Evolutionary conservation across 768 basidiomycete genomes (phyloP), one percentile per base, ranked within the genome.

Genomic region (Suillus sp.): DNA sequence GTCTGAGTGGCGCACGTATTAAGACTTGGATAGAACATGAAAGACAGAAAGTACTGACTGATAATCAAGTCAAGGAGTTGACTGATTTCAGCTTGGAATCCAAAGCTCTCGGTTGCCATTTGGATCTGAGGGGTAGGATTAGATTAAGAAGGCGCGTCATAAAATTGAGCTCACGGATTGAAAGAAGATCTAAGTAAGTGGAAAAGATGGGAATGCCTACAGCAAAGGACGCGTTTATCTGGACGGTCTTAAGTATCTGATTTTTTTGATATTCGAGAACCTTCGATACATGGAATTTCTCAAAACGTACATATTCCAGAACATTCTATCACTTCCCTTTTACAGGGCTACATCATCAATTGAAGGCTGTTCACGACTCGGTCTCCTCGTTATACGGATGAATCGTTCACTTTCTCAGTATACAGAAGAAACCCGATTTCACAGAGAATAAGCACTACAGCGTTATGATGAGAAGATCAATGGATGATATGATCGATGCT

Each of bases 61-160:
- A 99, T 98, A 84, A 99, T 99, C 75, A 99, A 82, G 84, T 99
- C 96, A 68, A 99, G 86, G 72, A 98, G 85, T 81, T 99, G 97
- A 78, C 90, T 92, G 88, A 99, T 99, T 86, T 99, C 96, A 77
- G 96, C 96, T 79, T 98, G 95, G 89, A 96, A 96, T 78, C 93
- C 93, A 79, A 95, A 95, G 81, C 87, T 89, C 81, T 95, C 92
- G 63, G 88, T 79, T 71, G 90, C 86, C 90, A 91, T 90, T 79
- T 75, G 64, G 67, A 61, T 72, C 70, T 70, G 67, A 60, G 38
- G 62, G 45, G 56, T 37, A 42, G 22, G 60, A 63, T 78, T 25
- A 71, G 65, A 43, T 30, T 45, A 34, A 45, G 48, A 25, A 0
- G 43, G 58, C 37, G 56, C 40, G 58, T 45, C 37, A 18, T 1